Evolutionary conservation across 1,284 basidiomycete species (phyloP).

Genomic region (Fomes fomentarius): DNA sequence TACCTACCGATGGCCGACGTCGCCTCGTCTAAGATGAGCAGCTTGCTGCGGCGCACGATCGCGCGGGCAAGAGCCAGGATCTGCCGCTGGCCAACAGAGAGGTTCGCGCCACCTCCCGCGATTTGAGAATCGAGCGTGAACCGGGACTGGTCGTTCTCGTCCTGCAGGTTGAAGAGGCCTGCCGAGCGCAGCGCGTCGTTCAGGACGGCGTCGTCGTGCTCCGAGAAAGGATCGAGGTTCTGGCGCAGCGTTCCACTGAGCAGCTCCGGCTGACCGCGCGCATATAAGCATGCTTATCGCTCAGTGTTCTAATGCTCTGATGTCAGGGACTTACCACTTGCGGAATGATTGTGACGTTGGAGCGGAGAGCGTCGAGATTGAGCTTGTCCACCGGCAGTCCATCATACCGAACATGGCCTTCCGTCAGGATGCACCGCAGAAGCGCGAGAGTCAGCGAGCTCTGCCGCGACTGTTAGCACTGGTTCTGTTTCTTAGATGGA

Average conservation of each 20-base stretch:
- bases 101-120: no score
- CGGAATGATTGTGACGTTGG: conserved; percentile 53
- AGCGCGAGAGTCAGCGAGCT: conserved; percentile 45
- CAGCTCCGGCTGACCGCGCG: conserved; percentile 49
- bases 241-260: conserved; percentile 38
- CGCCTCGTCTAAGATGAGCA: no score
- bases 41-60: no score
- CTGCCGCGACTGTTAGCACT: background rate
- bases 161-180: no score
- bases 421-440: conserved; percentile 49
- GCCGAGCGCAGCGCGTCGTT: no score
- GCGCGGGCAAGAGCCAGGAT: no score
- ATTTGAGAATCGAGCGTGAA: no score
- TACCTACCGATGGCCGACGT: no score
- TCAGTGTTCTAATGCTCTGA: background rate
- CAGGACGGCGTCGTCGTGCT: conserved; percentile 49
- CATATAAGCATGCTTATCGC: background rate
- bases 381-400: conserved; percentile 39
- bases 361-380: conserved; percentile 65
- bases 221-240: conserved; percentile 51
- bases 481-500: background rate
- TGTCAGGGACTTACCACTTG: conserved; percentile 35
- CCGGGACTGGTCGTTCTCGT: no score
- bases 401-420: conserved; percentile 47
- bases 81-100: no score